Conservation (phyloP, 2,329 filamentous ascomycete genomes). For the Claviceps cyperi region DNA sequence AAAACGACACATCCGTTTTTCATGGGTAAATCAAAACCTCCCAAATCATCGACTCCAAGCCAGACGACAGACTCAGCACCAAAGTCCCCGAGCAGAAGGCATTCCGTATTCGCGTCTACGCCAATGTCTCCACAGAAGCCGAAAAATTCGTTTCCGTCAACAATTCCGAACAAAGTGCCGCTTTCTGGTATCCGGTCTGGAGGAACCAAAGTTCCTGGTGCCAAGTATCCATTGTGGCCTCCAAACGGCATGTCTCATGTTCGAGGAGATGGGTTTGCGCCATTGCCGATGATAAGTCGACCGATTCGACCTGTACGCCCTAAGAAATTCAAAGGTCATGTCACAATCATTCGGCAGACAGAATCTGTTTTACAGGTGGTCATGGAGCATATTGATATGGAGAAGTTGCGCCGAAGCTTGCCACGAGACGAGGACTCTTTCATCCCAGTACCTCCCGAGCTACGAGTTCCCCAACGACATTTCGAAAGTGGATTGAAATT, state of each 20-base stretch:
- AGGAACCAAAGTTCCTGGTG: slow-evolving; percentile 48
- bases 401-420: slow-evolving; percentile 14
- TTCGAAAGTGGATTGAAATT: slow-evolving; percentile 44
- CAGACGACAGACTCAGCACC: slow-evolving; percentile 10
- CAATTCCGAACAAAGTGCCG: slow-evolving; percentile 16
- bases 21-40: slow-evolving; percentile 18
- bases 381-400: slow-evolving; percentile 13
- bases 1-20: slow-evolving; percentile 31
- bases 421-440: slow-evolving; percentile 24
- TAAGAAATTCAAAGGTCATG: slow-evolving; percentile 37
- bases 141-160: slow-evolving; percentile 16
- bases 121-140: slow-evolving; percentile 35
- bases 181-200: slow-evolving; percentile 30
- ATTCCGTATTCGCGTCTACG: slow-evolving; percentile 36
- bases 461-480: slow-evolving; percentile 40
- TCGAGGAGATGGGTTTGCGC: slow-evolving; percentile 26
- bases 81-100: slow-evolving; percentile 17
- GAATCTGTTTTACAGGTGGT: slow-evolving; percentile 29
- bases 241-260: slow-evolving; percentile 49
- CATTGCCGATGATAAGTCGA: neutral
- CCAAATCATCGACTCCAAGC: slow-evolving; percentile 8
- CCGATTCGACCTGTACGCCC: neutral
- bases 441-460: slow-evolving; percentile 28
- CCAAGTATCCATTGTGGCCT: slow-evolving; percentile 58
- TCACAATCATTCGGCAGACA: slow-evolving; percentile 22